phyloP scores from a whole-genome alignment of 129 eudicot genomes.

The Sambucus nigra region DNA sequence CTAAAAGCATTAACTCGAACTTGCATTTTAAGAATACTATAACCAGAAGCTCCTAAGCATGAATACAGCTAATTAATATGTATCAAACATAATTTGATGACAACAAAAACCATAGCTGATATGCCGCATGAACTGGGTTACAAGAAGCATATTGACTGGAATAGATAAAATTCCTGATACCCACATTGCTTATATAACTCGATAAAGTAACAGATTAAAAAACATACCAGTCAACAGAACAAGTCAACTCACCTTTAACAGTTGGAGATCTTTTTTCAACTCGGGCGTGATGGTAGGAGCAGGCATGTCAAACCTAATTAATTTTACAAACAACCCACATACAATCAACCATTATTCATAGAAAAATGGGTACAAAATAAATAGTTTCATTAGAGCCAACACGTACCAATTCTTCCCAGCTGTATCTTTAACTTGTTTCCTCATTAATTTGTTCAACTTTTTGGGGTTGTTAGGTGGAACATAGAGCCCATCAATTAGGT shows the following conservation, averaged over 20 bases:
- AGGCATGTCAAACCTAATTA: conserved; percentile 89
- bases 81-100: too few species aligned
- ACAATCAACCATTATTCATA: conserved; percentile 5
- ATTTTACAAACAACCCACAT: conserved; percentile 19
- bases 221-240: too few species aligned
- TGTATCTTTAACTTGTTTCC: conserved; percentile 85
- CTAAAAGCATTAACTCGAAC: too few species aligned
- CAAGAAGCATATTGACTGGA: too few species aligned
- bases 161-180: too few species aligned
- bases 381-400: conserved; percentile 3
- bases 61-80: too few species aligned
- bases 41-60: too few species aligned
- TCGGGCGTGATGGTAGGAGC: conserved; percentile 86
- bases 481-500: conserved; percentile 86
- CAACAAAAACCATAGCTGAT: too few species aligned
- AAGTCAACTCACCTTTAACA: conserved; percentile 72
- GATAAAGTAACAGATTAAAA: not conserved
- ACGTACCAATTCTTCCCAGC: conserved; percentile 72
- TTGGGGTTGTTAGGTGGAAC: conserved; percentile 86
- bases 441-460: conserved; percentile 53
- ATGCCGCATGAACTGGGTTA: too few species aligned
- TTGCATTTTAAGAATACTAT: too few species aligned
- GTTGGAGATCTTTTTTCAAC: conserved; percentile 73
- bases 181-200: too few species aligned
- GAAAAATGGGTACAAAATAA: not conserved